These are phyloP conservation scores for Moesziomyces antarcticus DNA, from an alignment of 1,284 basidiomycete genomes.

Conservation along the genomic window DNA sequence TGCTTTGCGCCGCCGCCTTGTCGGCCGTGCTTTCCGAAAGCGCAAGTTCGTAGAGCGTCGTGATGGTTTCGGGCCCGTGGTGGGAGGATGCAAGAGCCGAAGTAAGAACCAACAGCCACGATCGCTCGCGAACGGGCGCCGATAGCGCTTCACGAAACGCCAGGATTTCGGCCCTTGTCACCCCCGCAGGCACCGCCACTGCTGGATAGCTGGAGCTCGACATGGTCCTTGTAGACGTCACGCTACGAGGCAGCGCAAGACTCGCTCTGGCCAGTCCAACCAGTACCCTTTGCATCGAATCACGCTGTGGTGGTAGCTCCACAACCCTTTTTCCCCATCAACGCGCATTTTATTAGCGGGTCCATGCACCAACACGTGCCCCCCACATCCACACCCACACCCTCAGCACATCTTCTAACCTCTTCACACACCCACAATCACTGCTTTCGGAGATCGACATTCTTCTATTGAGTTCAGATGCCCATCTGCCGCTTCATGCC, in stretches of 20 bases:
- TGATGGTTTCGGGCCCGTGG: constrained; percentile 16
- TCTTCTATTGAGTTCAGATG: constrained; percentile 28
- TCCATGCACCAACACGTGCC: too few relatives aligned
- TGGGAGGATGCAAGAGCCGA: constrained; percentile 16
- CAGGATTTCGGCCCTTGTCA: constrained; percentile 10
- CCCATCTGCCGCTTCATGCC: constrained; percentile 66
- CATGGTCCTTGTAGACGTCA: neutral
- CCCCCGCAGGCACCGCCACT: neutral
- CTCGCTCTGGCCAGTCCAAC: too few relatives aligned
- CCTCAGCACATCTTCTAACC: neutral
- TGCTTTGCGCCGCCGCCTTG: neutral
- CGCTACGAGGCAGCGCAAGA: neutral
- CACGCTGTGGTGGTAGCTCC: too few relatives aligned
- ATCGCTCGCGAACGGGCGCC: neutral
- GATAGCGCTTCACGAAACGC: constrained; percentile 6
- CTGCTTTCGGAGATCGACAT: too few relatives aligned
- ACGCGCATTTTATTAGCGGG: too few relatives aligned
- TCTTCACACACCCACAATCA: neutral
- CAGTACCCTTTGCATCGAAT: too few relatives aligned
- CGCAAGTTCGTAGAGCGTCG: constrained; percentile 13
- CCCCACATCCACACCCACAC: too few relatives aligned
- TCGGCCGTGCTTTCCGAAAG: neutral
- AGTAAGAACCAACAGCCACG: constrained; percentile 18
- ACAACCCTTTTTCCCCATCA: too few relatives aligned
- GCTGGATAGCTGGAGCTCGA: neutral